Evolutionary conservation across 2,329 filamentous ascomycete species (phyloP).

Genomic region (Sphaerostilbella broomeana): DNA sequence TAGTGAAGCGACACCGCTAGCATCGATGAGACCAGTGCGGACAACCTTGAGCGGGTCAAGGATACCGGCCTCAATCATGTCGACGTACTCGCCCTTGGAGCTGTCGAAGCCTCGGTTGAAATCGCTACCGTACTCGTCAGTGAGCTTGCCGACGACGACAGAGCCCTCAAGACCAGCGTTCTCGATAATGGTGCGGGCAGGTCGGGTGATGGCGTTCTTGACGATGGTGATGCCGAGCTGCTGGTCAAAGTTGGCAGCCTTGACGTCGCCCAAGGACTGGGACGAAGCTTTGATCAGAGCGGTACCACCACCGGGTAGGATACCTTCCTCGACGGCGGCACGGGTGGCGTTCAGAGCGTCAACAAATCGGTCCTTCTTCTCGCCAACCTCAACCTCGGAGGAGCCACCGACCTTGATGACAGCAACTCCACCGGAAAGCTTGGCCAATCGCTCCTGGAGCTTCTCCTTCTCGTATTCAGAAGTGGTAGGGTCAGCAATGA

Average conservation of each 20-base stretch:
- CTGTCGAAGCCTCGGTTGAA: conserved; percentile 99
- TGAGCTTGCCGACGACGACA: conserved; percentile 95
- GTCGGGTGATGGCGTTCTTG: conserved; percentile 95
- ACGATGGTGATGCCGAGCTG: conserved; percentile 96
- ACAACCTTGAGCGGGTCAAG: conserved; percentile 99
- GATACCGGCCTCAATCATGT: conserved; percentile 97
- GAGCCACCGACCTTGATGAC: conserved; percentile 98
- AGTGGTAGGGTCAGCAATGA: conserved; percentile 87
- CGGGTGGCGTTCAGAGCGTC: conserved; percentile 97
- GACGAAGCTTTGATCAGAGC: conserved; percentile 94
- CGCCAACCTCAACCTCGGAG: conserved; percentile 96
- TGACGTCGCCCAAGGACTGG: conserved; percentile 76
- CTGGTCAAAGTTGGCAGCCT: conserved; percentile 96
- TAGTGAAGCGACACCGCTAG: conserved; percentile 90
- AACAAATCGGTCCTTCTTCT: conserved; percentile 99
- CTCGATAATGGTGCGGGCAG: conserved; percentile 92
- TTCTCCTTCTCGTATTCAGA: conserved; percentile 99
- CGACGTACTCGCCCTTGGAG: conserved; percentile 93
- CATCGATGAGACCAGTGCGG: conserved; percentile 89
- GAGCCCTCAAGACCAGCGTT: conserved; percentile 95
- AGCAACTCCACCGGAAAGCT: conserved; percentile 97
- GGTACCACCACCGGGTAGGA: conserved; percentile 96
- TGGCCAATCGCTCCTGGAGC: conserved; percentile 98
- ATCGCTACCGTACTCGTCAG: conserved; percentile 81
- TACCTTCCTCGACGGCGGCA: conserved; percentile 97